Conservation (phyloP, 345 rosid species). For the Nephelium lappaceum region DNA sequence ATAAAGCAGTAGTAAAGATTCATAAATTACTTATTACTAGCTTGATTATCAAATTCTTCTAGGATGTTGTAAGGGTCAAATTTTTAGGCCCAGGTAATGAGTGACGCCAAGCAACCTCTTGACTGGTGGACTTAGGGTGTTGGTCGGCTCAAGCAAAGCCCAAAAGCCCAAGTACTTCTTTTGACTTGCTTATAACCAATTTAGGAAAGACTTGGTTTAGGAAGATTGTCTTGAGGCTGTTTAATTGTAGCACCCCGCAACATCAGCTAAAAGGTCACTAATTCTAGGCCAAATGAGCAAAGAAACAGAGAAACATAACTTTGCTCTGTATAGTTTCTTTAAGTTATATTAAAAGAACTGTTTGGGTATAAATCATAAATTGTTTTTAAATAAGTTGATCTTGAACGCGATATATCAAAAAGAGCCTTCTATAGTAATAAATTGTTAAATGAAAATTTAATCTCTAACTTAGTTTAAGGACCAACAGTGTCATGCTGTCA, state of each 20-base stretch:
- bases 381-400: neutral
- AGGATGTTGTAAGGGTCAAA: too few species aligned
- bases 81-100: too few species aligned
- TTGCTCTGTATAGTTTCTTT: neutral
- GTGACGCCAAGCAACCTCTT: too few species aligned
- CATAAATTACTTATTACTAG: too few species aligned
- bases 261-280: constrained; percentile 1
- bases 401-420: neutral
- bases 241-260: neutral
- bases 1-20: too few species aligned
- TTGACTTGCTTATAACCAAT: too few species aligned
- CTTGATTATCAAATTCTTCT: too few species aligned
- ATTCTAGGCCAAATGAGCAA: neutral
- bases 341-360: neutral
- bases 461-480: neutral
- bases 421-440: neutral
- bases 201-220: too few species aligned
- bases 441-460: too few species aligned
- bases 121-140: too few species aligned
- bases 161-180: too few species aligned
- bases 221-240: neutral
- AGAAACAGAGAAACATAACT: neutral
- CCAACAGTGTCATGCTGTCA: neutral
- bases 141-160: too few species aligned
- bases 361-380: neutral